Evolutionary conservation across 139 green algal genomes (phyloP), one percentile per base, ranked within the genome.

Genomic region (Chlorella sorokiniana): DNA sequence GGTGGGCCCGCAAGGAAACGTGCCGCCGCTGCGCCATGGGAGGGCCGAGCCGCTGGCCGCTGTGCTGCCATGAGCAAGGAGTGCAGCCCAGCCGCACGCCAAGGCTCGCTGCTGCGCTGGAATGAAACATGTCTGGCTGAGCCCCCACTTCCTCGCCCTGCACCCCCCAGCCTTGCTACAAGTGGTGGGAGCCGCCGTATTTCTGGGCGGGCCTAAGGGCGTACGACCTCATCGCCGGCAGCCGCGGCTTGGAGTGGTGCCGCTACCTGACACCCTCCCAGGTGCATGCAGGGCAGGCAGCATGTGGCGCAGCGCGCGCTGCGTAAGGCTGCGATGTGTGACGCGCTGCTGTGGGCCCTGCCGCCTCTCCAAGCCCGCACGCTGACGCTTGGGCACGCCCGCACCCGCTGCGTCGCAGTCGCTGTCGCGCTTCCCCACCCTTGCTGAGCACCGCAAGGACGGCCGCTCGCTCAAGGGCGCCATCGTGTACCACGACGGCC

Each of bases 171-270:
- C 97, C 97, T n/a, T 99, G 96, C 90, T 99, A 99, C 92, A 87
- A 93, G 64, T 98, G 94, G 95, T 98, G 92, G 94, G 97, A 99
- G 92, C 88, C 98, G 69, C 96, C 97, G 10, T 99, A 98, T 87
- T 99, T 97, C 85, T 99, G 95, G 95, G 84, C 89, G 8, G 95
- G 95, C 2, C 86, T 98, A 51, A 97, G 97, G 88, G 67, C 89
- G n/a, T 99, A 99, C 80, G 96, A 99, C 83, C 40, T 97, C 27
- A 84, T 99, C 25, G 96, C 96, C 9, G 92, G 95, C 29, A 87
- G 77, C 20, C 59, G 81, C 44, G 91, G 88, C 33, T 87, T 99
- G n/a, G 89, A 93, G 40, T 80, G 92, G 82, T 97, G 91, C 52
- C 90, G 91, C 52, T 98, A 93, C 87, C 69, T 95, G 18, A 83